A percentile compares a stretch with the other conserved stretches of the same genome.
phyloP scores from a whole-genome alignment of 192 early-diverging fungal genomes.

The Chytriomyces confervae region DNA sequence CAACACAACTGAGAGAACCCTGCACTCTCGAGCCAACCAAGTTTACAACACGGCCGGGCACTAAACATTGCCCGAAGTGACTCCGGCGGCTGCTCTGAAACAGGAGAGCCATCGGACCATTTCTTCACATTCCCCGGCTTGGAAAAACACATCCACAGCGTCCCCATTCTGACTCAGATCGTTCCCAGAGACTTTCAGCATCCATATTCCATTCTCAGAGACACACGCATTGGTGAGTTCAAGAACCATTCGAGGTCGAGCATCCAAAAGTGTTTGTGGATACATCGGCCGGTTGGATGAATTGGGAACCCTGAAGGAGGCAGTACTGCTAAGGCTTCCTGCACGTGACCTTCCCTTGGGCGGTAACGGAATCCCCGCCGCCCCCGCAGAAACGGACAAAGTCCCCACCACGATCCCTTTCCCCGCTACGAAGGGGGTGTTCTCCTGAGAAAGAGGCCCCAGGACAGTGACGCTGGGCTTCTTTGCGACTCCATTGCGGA shows the following conservation, averaged over 20 bases:
- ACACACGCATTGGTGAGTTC: conserved; percentile 16
- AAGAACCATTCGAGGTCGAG: conserved; percentile 5
- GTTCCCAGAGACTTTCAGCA: background rate
- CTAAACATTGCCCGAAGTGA: no score
- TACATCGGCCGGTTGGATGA: background rate
- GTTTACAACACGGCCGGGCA: no score
- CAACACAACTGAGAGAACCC: no score
- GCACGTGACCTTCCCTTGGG: background rate
- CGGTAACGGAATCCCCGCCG: no score
- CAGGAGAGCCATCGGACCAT: conserved; percentile 23
- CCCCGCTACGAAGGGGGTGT: background rate
- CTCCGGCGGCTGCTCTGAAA: background rate
- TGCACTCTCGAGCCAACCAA: no score
- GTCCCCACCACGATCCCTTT: background rate
- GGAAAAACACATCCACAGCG: conserved; percentile 13
- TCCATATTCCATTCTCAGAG: conserved; percentile 20
- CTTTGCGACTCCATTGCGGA: background rate
- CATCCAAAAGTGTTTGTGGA: background rate
- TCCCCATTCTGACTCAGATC: conserved; percentile 7
- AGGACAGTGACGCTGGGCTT: background rate
- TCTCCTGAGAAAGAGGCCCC: no score
- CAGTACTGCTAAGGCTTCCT: background rate
- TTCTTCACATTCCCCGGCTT: conserved; percentile 23
- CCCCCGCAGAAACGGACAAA: no score
- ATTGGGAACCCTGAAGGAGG: background rate